Evolutionary conservation across 2,329 filamentous ascomycete species (phyloP).

Genomic region (Botrytis porri): DNA sequence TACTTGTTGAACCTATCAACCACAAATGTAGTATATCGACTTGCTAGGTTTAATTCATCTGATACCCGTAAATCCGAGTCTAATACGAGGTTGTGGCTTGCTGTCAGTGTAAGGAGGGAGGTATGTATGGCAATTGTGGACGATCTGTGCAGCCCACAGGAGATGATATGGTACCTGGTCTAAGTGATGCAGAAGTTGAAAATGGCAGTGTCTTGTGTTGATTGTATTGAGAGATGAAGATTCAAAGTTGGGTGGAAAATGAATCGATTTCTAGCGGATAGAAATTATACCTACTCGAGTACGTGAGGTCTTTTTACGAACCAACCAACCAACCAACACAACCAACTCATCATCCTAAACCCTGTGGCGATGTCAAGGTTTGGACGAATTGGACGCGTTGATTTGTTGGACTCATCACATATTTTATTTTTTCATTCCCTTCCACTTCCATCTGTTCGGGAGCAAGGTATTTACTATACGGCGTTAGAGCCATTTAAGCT

Average conservation of each 20-base stretch:
- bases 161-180: not conserved
- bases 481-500: not conserved
- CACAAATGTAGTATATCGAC: not conserved
- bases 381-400: slow-evolving; percentile 12
- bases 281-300: not conserved
- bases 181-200: not conserved
- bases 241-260: not conserved
- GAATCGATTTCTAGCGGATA: not conserved
- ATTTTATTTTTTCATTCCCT: not conserved
- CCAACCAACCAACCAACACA: not conserved
- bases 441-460: not conserved
- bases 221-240: not conserved
- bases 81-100: slow-evolving; percentile 14
- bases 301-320: not conserved
- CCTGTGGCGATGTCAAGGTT: not conserved
- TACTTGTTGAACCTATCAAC: slow-evolving; percentile 1
- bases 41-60: not conserved
- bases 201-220: not conserved
- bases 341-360: not conserved
- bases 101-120: slow-evolving; percentile 3
- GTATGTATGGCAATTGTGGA: not conserved
- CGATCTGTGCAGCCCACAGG: not conserved
- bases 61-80: not conserved
- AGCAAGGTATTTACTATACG: not conserved
- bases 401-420: slow-evolving; percentile 2